Percentiles rank a stretch among this genome's conserved stretches.
Evolutionary conservation across 1,284 basidiomycete genomes (phyloP).

Genomic region (Apiotrichum gracile): DNA sequence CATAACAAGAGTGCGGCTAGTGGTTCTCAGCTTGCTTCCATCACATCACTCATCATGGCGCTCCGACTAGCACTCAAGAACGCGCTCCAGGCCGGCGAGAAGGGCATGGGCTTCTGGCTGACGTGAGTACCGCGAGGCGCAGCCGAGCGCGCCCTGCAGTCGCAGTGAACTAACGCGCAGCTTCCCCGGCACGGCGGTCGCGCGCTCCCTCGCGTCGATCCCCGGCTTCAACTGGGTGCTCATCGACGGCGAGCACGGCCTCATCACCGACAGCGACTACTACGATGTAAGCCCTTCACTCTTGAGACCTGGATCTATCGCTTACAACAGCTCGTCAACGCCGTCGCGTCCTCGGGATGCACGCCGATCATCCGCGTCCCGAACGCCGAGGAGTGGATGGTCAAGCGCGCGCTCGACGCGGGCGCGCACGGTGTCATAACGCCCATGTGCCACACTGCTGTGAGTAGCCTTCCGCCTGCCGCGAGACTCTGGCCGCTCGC

Average conservation of each 20-base stretch:
- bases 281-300: conserved; percentile 13
- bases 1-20: too few species aligned
- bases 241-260: conserved; percentile 28
- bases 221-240: conserved; percentile 32
- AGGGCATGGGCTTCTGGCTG: conserved; percentile 68
- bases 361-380: conserved; percentile 41
- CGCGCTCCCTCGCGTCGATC: conserved; percentile 26
- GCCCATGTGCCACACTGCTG: conserved; percentile 28
- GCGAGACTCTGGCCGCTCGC: neutral
- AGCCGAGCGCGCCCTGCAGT: neutral
- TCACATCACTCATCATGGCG: conserved; percentile 3
- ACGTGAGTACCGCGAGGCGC: conserved; percentile 40
- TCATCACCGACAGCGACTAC: conserved; percentile 21
- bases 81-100: conserved; percentile 52
- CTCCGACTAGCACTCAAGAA: conserved; percentile 44
- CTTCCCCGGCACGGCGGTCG: conserved; percentile 23
- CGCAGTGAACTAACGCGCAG: conserved; percentile 12
- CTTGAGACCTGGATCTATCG: too few species aligned
- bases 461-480: too few species aligned
- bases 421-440: conserved; percentile 35
- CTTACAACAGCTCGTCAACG: conserved; percentile 25
- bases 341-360: conserved; percentile 19
- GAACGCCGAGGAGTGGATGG: conserved; percentile 29
- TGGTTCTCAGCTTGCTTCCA: too few species aligned
- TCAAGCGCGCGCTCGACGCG: conserved; percentile 43